Percentiles rank a stretch among this genome's conserved stretches.
Evolutionary conservation across 1,284 basidiomycete genomes (phyloP).

Genomic region (Irpex sp.): DNA sequence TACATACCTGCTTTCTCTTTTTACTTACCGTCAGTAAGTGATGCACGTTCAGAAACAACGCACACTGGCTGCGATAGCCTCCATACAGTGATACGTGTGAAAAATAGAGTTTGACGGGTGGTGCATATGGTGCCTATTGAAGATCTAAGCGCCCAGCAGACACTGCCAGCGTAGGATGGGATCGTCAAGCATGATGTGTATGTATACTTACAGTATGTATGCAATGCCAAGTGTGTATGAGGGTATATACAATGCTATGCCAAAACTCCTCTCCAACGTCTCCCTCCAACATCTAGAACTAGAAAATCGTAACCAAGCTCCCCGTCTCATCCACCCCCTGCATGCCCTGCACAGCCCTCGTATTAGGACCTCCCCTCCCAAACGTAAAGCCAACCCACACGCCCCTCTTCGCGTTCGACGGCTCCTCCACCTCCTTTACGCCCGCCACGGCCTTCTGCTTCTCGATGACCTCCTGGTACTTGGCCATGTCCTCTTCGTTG

Average conservation of each 20-base stretch:
- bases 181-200: no score
- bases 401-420: constrained; percentile 53
- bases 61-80: no score
- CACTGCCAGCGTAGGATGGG: no score
- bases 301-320: constrained; percentile 69
- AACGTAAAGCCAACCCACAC: constrained; percentile 99
- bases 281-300: neutral
- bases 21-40: no score
- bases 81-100: no score
- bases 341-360: constrained; percentile 26
- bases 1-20: no score
- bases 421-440: constrained; percentile 84
- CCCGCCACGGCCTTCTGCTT: constrained; percentile 94
- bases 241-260: neutral
- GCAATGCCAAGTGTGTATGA: neutral
- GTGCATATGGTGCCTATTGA: no score
- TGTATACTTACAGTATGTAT: no score
- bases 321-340: constrained; percentile 22
- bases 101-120: no score
- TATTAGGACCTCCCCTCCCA: constrained; percentile 77
- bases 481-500: constrained; percentile 93
- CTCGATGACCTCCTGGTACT: constrained; percentile 97
- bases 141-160: no score
- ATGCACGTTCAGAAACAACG: no score
- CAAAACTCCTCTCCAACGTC: neutral